Percentiles rank a stretch among this genome's conserved stretches.
phyloP scores from a whole-genome alignment of 805 yeast genomes.

The Suhomyces faveliae region DNA sequence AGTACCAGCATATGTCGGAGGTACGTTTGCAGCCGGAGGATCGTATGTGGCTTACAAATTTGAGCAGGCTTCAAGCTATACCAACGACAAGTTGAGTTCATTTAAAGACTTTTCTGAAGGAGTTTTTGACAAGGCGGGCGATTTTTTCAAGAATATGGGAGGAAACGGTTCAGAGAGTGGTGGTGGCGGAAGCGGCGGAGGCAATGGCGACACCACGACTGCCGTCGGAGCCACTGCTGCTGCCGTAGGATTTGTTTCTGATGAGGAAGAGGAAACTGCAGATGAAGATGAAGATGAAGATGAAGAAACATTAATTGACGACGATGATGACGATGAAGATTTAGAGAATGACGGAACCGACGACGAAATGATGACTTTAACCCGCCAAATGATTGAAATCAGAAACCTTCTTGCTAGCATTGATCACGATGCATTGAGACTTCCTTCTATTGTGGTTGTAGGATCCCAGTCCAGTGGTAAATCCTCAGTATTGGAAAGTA shows the following conservation, averaged over 20 bases:
- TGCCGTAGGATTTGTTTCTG: constrained; percentile 46
- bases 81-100: constrained; percentile 63
- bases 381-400: constrained; percentile 96
- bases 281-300: constrained; percentile 38
- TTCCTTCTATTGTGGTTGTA: constrained; percentile 94
- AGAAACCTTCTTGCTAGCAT: constrained; percentile 73
- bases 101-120: constrained; percentile 63
- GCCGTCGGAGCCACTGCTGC: constrained; percentile 54
- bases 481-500: constrained; percentile 91
- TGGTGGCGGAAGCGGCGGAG: constrained; percentile 26
- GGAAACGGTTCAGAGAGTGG: constrained; percentile 22
- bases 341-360: constrained; percentile 54
- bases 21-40: constrained; percentile 92
- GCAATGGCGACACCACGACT: constrained; percentile 32
- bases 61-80: constrained; percentile 75
- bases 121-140: constrained; percentile 47
- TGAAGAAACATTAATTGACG: constrained; percentile 47
- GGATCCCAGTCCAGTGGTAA: constrained; percentile 98
- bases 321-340: constrained; percentile 46
- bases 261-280: constrained; percentile 26
- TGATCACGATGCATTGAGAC: constrained; percentile 73
- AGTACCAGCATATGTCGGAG: constrained; percentile 82
- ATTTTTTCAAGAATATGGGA: constrained; percentile 37
- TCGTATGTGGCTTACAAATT: constrained; percentile 89
- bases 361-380: constrained; percentile 82